A percentile compares a stretch with the other conserved stretches of the same genome.
phyloP scores from a whole-genome alignment of 2,329 filamentous ascomycete species.

The Orbilia brochopaga region DNA sequence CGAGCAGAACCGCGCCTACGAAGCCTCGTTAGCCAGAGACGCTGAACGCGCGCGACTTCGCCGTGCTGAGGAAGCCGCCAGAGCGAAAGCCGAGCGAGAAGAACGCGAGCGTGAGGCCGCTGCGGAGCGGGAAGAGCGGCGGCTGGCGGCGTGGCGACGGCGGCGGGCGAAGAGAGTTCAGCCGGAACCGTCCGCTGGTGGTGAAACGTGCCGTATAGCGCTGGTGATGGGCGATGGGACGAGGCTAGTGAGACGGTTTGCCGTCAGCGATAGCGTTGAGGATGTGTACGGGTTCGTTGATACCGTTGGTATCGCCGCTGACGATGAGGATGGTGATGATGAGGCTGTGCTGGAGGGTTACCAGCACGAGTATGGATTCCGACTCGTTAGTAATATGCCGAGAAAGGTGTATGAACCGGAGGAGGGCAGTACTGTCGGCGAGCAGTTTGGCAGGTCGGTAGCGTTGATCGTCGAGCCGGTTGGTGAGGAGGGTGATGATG shows the following conservation, averaged over 20 bases:
- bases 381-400: conserved; percentile 83
- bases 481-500: conserved; percentile 64
- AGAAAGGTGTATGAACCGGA: conserved; percentile 78
- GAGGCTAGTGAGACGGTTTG: conserved; percentile 78
- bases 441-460: conserved; percentile 78
- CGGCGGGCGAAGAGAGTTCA: conserved; percentile 76
- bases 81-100: conserved; percentile 67
- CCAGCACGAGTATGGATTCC: conserved; percentile 82
- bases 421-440: conserved; percentile 69
- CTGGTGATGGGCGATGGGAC: conserved; percentile 70
- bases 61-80: conserved; percentile 70
- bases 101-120: conserved; percentile 62
- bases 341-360: conserved; percentile 61
- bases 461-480: conserved; percentile 86
- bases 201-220: conserved; percentile 65
- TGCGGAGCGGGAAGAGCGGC: conserved; percentile 62
- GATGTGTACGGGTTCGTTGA: conserved; percentile 97
- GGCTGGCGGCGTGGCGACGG: conserved; percentile 66
- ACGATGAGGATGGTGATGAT: conserved; percentile 59
- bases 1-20: conserved; percentile 91
- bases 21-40: conserved; percentile 85
- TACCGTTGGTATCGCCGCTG: conserved; percentile 73
- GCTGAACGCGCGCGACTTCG: conserved; percentile 79
- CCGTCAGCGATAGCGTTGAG: conserved; percentile 73
- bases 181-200: conserved; percentile 70